Evolutionary conservation across 1,284 basidiomycete species (phyloP), one percentile per base, ranked within the genome.

Genomic region (Heterobasidion parviporum): DNA sequence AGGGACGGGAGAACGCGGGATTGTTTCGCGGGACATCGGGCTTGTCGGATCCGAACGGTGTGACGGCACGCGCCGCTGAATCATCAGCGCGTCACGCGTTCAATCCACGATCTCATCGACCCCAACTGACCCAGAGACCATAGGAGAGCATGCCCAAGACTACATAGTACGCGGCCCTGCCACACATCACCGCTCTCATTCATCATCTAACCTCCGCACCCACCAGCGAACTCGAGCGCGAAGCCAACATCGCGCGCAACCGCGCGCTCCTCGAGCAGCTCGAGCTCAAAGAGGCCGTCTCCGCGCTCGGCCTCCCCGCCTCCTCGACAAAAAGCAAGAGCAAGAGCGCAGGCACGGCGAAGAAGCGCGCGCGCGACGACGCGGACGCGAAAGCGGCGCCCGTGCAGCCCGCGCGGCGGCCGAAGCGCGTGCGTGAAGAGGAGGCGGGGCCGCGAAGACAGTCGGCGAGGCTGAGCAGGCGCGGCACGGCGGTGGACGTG

Each of bases 181-280:
- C 26, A 26, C 26, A 5, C 26, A 5, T 26, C 26, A 5, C 26
- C 34, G 33, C 48, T 15, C 16, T 35, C 12, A 15, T 32, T 26
- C n/a, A 46, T 48, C 8, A 33, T 41, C 26, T 50, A 15, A 26
- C 4, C 26, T 34, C 48, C 14, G 16, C 15, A 50, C 26, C 9
- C 47, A 33, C 26, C 47, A 89, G 88, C 64, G 89, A 91, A 69
- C 70, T 78, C 36, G 84, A 89, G 63, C 83, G 89, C 14, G 81
- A 86, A 64, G 83, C 81, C 8, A 91, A 89, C 63, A 90, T 92
- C 53, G 87, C 85, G 10, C 78, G 86, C 50, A 92, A 92, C 65
- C 82, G 79, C 46, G 85, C 81, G 9, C 72, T 91, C 8, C 74
- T 92, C 36, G 82, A 85, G 57, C 70, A 86, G 63, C 77, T 92